phyloP scores from a whole-genome alignment of 176 grass and related monocot species.

The Puya raimondii region DNA sequence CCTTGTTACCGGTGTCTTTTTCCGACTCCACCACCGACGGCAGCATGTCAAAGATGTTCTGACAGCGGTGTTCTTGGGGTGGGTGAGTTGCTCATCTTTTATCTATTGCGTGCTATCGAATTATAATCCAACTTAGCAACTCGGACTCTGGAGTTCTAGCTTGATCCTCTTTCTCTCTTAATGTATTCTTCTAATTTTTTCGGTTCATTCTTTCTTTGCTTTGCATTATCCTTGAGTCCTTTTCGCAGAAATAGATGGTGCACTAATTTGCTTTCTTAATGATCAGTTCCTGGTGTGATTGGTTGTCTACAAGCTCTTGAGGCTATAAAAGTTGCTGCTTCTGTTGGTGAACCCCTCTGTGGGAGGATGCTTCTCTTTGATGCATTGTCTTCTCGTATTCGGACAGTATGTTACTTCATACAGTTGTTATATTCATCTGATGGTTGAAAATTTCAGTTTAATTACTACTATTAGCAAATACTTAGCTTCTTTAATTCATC shows the following conservation, averaged over 20 bases:
- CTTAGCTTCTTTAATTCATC: constrained; percentile 1
- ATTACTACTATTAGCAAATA: too few relatives aligned
- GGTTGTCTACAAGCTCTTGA: constrained; percentile 96
- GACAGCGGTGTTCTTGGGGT: constrained; percentile 91
- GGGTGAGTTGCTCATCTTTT: constrained; percentile 36
- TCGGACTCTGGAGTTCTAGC: too few relatives aligned
- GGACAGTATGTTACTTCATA: constrained; percentile 49
- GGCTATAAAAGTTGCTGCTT: constrained; percentile 76
- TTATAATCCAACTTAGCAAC: background rate
- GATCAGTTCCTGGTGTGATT: constrained; percentile 79
- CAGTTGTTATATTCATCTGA: constrained; percentile 8
- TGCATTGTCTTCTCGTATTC: constrained; percentile 58
- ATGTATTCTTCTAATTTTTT: background rate
- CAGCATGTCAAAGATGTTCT: constrained; percentile 88
- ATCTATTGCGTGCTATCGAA: background rate
- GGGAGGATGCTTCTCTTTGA: constrained; percentile 95
- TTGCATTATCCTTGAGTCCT: too few relatives aligned
- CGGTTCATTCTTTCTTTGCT: too few relatives aligned
- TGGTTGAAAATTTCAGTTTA: background rate
- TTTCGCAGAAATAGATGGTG: too few relatives aligned
- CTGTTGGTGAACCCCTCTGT: constrained; percentile 79
- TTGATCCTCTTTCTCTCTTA: too few relatives aligned
- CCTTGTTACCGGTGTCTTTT: constrained; percentile 95
- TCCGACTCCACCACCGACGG: constrained; percentile 67
- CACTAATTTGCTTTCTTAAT: constrained; percentile 23